Conservation (phyloP, 176 grass and related monocot genomes). For the Olyra latifolia region DNA sequence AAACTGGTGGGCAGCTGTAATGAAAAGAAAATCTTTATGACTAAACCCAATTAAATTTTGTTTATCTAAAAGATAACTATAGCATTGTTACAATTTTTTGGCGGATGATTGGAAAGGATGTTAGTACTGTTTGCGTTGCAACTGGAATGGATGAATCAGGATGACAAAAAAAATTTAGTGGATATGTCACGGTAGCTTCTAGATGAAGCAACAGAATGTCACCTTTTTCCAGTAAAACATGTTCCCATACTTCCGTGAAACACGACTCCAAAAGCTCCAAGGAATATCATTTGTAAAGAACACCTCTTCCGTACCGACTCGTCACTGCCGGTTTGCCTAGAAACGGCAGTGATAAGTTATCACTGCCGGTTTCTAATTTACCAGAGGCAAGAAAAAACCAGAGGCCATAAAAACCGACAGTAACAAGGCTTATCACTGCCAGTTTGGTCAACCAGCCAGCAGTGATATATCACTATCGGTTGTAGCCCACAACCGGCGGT, state of each 20-base stretch:
- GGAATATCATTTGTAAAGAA: too few relatives aligned
- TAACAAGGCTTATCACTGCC: too few relatives aligned
- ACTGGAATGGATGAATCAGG: not conserved
- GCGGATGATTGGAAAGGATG: not conserved
- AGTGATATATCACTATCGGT: too few relatives aligned
- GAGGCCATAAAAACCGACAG: too few relatives aligned
- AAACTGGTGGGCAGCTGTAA: not conserved
- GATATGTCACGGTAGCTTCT: not conserved
- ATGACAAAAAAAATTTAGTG: not conserved
- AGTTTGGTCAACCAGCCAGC: too few relatives aligned
- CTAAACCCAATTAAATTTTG: not conserved
- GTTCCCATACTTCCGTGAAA: slow-evolving; percentile 87
- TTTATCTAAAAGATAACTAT: not conserved
- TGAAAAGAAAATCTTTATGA: not conserved
- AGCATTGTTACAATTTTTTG: not conserved
- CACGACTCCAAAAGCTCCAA: slow-evolving; percentile 83
- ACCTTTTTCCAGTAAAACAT: slow-evolving; percentile 99
- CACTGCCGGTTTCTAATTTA: too few relatives aligned
- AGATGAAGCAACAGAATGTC: not conserved
- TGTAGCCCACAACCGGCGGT: too few relatives aligned
- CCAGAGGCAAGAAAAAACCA: too few relatives aligned
- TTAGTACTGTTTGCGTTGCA: not conserved
- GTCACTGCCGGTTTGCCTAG: too few relatives aligned
- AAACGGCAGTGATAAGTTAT: too few relatives aligned
- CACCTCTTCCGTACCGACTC: too few relatives aligned